Percentiles rank a stretch among this genome's conserved stretches.
These are phyloP conservation scores for Aspergillus viridinutans DNA, from an alignment of 2,329 filamentous ascomycete species.

Conservation along the genomic window DNA sequence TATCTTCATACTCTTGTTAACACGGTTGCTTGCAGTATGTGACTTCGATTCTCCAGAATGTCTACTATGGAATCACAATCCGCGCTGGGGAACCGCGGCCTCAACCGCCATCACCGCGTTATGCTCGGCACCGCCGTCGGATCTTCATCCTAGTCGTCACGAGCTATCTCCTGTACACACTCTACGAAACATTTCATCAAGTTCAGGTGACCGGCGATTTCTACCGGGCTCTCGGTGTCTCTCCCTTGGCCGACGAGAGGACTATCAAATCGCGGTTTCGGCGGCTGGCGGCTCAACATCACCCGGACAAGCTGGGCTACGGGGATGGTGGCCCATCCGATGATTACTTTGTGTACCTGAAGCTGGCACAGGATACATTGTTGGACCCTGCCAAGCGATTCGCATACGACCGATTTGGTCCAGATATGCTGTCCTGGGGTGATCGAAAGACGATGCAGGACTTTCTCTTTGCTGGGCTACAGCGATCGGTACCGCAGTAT, in stretches of 20 bases:
- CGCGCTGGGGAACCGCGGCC: conserved; percentile 83
- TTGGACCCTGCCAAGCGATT: conserved; percentile 72
- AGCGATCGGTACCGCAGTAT: conserved; percentile 37
- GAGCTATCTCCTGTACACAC: conserved; percentile 81
- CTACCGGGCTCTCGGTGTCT: conserved; percentile 72
- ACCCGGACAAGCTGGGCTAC: conserved; percentile 74
- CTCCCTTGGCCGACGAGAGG: conserved; percentile 64
- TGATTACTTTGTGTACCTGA: conserved; percentile 73
- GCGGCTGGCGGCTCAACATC: conserved; percentile 62
- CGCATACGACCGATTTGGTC: conserved; percentile 86
- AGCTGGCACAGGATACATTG: conserved; percentile 76
- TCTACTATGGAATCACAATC: conserved; percentile 85
- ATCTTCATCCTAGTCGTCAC: conserved; percentile 81
- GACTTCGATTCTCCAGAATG: conserved; percentile 69
- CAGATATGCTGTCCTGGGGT: conserved; percentile 61
- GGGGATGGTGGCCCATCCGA: conserved; percentile 35
- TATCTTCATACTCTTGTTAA: conserved; percentile 7
- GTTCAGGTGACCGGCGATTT: conserved; percentile 68
- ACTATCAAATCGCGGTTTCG: conserved; percentile 82
- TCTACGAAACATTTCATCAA: conserved; percentile 86
- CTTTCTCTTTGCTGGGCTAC: conserved; percentile 66
- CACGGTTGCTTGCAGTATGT: conserved; percentile 55
- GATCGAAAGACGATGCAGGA: conserved; percentile 60
- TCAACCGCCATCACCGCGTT: conserved; percentile 61
- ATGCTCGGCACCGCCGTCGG: conserved; percentile 68